Evolutionary conservation across 495 filamentous ascomycete species (phyloP).

Genomic region (Bathelium albidoporum): DNA sequence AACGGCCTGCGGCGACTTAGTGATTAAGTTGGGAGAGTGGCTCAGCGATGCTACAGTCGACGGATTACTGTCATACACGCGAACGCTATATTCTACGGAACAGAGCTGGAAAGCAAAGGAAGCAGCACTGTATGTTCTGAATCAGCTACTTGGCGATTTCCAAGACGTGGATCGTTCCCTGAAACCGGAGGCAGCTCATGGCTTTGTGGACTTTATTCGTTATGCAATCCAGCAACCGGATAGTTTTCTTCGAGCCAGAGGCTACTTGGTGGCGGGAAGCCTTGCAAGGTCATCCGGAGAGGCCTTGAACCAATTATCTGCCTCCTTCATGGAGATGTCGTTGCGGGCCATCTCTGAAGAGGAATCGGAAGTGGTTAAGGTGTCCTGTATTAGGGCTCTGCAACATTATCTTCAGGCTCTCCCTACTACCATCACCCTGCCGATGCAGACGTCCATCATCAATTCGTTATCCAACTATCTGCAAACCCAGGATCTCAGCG

Average conservation of each 20-base stretch:
- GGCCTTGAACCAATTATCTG: slow-evolving; percentile 41
- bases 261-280: slow-evolving; percentile 70
- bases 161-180: slow-evolving; percentile 60
- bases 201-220: slow-evolving; percentile 66
- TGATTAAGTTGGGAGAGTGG: slow-evolving; percentile 92
- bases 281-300: slow-evolving; percentile 49
- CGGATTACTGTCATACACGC: slow-evolving; percentile 61
- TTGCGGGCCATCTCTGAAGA: slow-evolving; percentile 66
- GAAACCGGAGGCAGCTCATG: slow-evolving; percentile 51
- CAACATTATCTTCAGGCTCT: slow-evolving; percentile 67
- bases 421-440: slow-evolving; percentile 40
- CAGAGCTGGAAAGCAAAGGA: slow-evolving; percentile 58
- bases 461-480: slow-evolving; percentile 68
- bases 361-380: slow-evolving; percentile 75
- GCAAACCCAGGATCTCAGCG: slow-evolving; percentile 64
- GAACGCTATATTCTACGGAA: slow-evolving; percentile 45
- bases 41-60: slow-evolving; percentile 58
- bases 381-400: slow-evolving; percentile 78
- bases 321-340: slow-evolving; percentile 61
- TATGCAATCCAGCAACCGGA: slow-evolving; percentile 60
- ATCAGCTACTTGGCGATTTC: slow-evolving; percentile 69
- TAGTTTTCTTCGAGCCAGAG: slow-evolving; percentile 68
- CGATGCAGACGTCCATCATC: slow-evolving; percentile 64
- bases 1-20: slow-evolving; percentile 79
- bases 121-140: slow-evolving; percentile 72